Conservation (phyloP, 2,329 filamentous ascomycete genomes). For the Aspergillus felis region DNA sequence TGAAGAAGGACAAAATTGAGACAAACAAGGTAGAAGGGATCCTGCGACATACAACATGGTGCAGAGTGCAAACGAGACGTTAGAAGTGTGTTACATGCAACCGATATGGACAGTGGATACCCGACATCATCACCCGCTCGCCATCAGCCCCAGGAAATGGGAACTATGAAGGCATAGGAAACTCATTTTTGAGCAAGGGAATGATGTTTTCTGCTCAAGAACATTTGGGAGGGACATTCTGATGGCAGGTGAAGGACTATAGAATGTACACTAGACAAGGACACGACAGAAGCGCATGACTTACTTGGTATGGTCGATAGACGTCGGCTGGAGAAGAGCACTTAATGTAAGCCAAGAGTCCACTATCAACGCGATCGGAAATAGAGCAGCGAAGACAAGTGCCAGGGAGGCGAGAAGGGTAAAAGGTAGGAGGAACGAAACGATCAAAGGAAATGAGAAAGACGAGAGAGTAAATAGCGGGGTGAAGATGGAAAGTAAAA, state of each 20-base stretch:
- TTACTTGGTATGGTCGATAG: slow-evolving; percentile 46
- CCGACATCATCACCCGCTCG: background rate
- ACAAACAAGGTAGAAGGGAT: background rate
- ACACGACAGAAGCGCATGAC: slow-evolving; percentile 15
- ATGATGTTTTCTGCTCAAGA: background rate
- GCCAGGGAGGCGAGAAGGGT: background rate
- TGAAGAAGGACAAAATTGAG: background rate
- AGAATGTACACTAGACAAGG: background rate
- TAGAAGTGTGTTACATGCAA: background rate
- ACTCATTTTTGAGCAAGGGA: background rate
- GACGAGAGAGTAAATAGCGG: background rate
- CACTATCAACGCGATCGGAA: slow-evolving; percentile 13
- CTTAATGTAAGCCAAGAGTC: slow-evolving; percentile 17
- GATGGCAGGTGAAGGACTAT: background rate
- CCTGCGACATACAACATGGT: background rate
- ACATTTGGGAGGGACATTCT: background rate
- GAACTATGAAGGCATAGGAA: background rate
- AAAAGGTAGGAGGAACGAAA: slow-evolving; percentile 1
- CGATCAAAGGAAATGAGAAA: background rate
- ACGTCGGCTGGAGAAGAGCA: slow-evolving; percentile 39
- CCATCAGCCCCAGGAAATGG: background rate
- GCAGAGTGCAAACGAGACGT: background rate
- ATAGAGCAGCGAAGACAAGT: slow-evolving; percentile 10
- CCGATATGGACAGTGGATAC: background rate
- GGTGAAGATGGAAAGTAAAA: background rate